Conservation (phyloP, 345 rosid genomes). For the Lepidium didymum region DNA sequence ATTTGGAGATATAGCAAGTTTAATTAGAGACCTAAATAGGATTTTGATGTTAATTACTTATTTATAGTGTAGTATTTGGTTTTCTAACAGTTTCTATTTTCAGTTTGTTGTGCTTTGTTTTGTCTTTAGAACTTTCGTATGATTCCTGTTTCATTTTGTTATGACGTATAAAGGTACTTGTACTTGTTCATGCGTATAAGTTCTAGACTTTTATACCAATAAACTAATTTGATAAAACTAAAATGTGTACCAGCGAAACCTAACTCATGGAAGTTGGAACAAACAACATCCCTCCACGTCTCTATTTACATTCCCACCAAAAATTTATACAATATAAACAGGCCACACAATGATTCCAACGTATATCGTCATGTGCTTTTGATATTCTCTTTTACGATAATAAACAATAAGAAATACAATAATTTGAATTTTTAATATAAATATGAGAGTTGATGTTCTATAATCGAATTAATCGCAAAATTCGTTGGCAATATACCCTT, state of each 20-base stretch:
- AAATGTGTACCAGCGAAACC: not conserved
- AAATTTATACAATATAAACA: not conserved
- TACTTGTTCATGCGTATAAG: no score
- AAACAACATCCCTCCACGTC: constrained; percentile 31
- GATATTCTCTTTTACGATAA: not conserved
- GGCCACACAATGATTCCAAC: not conserved
- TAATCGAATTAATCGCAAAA: not conserved
- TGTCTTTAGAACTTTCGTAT: not conserved
- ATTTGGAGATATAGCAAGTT: not conserved
- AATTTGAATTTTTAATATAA: not conserved
- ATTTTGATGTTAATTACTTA: not conserved
- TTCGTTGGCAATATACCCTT: constrained; percentile 23
- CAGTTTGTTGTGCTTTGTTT: not conserved
- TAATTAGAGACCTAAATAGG: not conserved
- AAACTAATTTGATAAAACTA: no score
- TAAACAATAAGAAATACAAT: not conserved
- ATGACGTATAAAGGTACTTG: no score
- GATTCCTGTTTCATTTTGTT: no score
- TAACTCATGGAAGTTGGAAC: constrained; percentile 5
- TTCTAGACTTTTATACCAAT: no score
- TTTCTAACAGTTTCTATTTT: not conserved
- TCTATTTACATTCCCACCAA: not conserved
- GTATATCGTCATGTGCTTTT: not conserved
- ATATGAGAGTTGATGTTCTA: constrained; percentile 1
- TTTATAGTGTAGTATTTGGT: not conserved